phyloP scores from a whole-genome alignment of 148 eudicot species.

The Cornus florida region DNA sequence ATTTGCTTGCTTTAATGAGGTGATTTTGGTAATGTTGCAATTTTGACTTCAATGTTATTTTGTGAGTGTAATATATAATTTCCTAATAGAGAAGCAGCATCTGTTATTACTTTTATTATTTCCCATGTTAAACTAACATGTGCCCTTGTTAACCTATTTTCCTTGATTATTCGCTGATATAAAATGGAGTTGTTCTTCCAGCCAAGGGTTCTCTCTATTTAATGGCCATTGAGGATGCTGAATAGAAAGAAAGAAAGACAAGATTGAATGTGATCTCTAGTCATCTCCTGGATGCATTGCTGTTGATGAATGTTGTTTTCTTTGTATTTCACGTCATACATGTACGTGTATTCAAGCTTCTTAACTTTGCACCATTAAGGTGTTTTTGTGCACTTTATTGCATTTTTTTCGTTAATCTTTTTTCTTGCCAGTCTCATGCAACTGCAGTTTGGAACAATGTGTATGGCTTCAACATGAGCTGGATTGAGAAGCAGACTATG shows the following conservation, averaged over 20 bases:
- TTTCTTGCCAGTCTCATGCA: slow-evolving; percentile 1
- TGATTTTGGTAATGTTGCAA: neutral
- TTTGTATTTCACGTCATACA: neutral
- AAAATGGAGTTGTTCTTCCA: slow-evolving; percentile 74
- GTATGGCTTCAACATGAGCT: slow-evolving; percentile 96
- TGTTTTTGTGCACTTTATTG: no score
- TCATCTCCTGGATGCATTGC: neutral
- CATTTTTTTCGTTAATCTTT: neutral
- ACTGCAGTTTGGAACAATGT: slow-evolving; percentile 87
- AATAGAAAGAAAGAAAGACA: slow-evolving; percentile 97
- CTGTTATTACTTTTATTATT: neutral
- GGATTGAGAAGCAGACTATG: slow-evolving; percentile 84
- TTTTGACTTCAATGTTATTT: neutral
- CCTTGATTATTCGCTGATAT: slow-evolving; percentile 50
- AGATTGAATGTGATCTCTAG: slow-evolving; percentile 78
- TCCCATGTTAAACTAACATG: neutral
- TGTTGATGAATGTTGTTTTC: neutral
- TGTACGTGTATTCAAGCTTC: neutral
- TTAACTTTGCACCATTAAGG: neutral
- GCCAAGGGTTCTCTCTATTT: slow-evolving; percentile 84
- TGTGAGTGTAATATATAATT: neutral
- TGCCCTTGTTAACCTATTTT: neutral
- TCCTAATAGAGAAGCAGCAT: neutral
- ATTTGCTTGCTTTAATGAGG: neutral
- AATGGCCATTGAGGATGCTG: slow-evolving; percentile 97